A percentile compares a stretch with the other conserved stretches of the same genome.
Evolutionary conservation across 1,284 basidiomycete genomes (phyloP).

Genomic region (Melampsora abietis-canadensis): DNA sequence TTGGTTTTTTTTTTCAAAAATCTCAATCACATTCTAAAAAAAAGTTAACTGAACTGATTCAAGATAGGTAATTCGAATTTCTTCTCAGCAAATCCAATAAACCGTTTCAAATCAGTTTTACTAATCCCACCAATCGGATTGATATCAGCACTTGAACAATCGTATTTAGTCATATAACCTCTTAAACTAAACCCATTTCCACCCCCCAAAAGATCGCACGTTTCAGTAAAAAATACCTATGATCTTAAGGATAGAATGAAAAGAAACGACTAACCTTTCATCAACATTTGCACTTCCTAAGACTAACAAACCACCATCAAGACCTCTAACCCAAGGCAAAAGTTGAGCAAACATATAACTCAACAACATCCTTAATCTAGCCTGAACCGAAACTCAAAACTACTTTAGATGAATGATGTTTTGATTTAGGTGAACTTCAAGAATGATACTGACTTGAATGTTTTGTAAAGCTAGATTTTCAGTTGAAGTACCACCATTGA

Average conservation of each 20-base stretch:
- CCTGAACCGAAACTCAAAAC: neutral
- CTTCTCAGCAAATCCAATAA: slow-evolving; percentile 26
- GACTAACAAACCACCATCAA: slow-evolving; percentile 33
- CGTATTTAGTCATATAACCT: slow-evolving; percentile 43
- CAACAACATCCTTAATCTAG: slow-evolving; percentile 41
- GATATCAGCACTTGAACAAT: slow-evolving; percentile 43
- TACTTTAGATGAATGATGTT: neutral
- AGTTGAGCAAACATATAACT: slow-evolving; percentile 43
- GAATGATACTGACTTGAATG: slow-evolving; percentile 25
- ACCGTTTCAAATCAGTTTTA: slow-evolving; percentile 41
- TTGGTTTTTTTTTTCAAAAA: too few relatives aligned
- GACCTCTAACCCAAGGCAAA: slow-evolving; percentile 39
- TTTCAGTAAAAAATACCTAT: too few relatives aligned
- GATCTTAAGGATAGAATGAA: too few relatives aligned
- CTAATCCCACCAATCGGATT: slow-evolving; percentile 43
- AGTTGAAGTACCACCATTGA: slow-evolving; percentile 27
- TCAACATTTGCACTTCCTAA: slow-evolving; percentile 42
- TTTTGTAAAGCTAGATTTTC: slow-evolving; percentile 43
- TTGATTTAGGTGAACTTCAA: too few relatives aligned
- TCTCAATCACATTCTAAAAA: neutral
- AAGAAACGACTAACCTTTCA: slow-evolving; percentile 42
- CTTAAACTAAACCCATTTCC: slow-evolving; percentile 27
- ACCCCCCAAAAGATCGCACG: too few relatives aligned
- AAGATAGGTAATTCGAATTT: slow-evolving; percentile 39
- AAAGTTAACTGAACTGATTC: slow-evolving; percentile 25